Base-by-base conservation (phyloP, 2,329 filamentous ascomycete genomes). In the Scedosporium aurantiacum region DNA sequence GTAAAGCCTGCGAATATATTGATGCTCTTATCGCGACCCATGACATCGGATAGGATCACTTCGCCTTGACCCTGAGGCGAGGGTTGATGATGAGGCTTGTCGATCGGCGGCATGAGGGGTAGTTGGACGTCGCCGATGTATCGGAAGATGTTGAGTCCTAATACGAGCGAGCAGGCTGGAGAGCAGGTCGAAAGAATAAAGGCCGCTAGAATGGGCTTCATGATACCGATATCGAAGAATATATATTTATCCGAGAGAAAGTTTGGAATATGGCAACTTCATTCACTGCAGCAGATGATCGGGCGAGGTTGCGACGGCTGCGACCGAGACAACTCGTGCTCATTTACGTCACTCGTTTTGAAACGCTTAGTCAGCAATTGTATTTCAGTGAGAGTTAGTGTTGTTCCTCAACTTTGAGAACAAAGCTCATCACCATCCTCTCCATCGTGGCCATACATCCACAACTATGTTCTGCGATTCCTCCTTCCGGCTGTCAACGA, bases 1-100 rank as follows among this genome's bases (percentile, higher is more conserved):
- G 88, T 87, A 68, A 96, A 85, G 50, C 86, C 85, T 32, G 90
- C 88, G 74, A 97, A 97, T 66, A 92, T 86, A 65, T 90, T 91
- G 70, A 96, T 89, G 63, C 80, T 82, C 67, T 89, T 86, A 61
- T 90, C 86, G 66, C 86, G 86, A 45, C 89, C 88, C 65, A 97
- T 86, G 40, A 96, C 87, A 73, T 97, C 93, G 50, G 88, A 89
- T 61, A 97, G 83, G 63, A 90, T 84, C 37, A 93, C 82, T 21
- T 52, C 54, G 27, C 60, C 52, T 21, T 40, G 52, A 5, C n/a
- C 55, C 27, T 23, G n/a, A 37, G 21, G 37, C 32, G 52, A 4
- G 21, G 60, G 52, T 32, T 57, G 50, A 16, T 61, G 50, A 23
- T 47, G 25, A 1, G 37, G n/a, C 21, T 50, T 45, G 21, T 47